A percentile compares a stretch with the other conserved stretches of the same genome.
Conservation (phyloP, 1,139 yeast species). For the Yamadazyma atlantica region DNA sequence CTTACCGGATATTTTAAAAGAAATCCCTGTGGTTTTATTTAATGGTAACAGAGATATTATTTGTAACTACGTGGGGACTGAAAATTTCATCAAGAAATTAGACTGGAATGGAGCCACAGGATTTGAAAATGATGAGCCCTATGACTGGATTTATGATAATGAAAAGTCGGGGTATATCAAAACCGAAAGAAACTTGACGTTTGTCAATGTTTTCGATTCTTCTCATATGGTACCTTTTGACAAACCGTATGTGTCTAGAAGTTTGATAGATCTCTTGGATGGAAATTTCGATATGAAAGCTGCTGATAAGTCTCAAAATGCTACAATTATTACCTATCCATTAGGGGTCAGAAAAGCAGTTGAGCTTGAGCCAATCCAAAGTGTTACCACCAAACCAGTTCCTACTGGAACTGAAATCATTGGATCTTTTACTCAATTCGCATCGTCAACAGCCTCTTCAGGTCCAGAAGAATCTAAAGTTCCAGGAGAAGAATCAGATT, state of each 20-base stretch:
- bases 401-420: slow-evolving; percentile 5
- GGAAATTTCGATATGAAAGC: slow-evolving; percentile 28
- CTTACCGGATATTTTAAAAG: slow-evolving; percentile 61
- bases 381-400: slow-evolving; percentile 3
- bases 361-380: slow-evolving; percentile 2
- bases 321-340: slow-evolving; percentile 29
- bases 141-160: slow-evolving; percentile 56
- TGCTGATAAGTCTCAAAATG: slow-evolving; percentile 17
- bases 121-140: slow-evolving; percentile 37
- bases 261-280: slow-evolving; percentile 57
- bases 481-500: slow-evolving; percentile 1
- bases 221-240: slow-evolving; percentile 97
- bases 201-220: slow-evolving; percentile 69
- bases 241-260: slow-evolving; percentile 65
- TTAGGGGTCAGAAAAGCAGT: slow-evolving; percentile 22
- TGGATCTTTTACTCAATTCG: slow-evolving; percentile 14
- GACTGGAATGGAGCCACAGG: slow-evolving; percentile 71
- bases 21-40: slow-evolving; percentile 68
- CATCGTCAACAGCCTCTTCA: slow-evolving; percentile 17
- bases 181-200: slow-evolving; percentile 71
- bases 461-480: slow-evolving; percentile 11
- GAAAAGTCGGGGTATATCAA: slow-evolving; percentile 51
- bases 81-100: slow-evolving; percentile 58
- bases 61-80: slow-evolving; percentile 81
- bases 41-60: slow-evolving; percentile 89